Base-by-base conservation (phyloP, 345 rosid species). In the Populus simonii region DNA sequence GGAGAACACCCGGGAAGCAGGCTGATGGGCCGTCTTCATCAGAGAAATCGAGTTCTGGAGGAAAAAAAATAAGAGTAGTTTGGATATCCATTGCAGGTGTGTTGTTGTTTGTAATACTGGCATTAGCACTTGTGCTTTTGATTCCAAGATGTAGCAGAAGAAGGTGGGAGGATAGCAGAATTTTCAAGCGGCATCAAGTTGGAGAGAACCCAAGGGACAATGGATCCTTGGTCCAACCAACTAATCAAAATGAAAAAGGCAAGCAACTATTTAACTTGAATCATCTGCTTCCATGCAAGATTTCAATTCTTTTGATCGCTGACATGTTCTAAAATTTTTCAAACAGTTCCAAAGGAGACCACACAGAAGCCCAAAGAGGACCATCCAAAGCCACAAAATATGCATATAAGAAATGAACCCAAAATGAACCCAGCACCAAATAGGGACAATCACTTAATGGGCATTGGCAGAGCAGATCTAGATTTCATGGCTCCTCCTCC, bases 11-110 rank as follows among this genome's bases (percentile, higher is more conserved):
- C 57, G 86, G 87, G 66, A 90, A 81, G 77, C 88, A 78, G 77
- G 86, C 93, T 66, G 89, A 86, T 39, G 94, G 90, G 68, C 92
- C 95, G 22, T 72, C 98, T 84, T 75, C 89, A 10, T 35, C 89
- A 27, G 85, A 80, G 74, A 86, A 81, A 65, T 83, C 96, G 8
- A 87, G 65, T 74, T 77, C 92, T 68, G 82, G 78, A 71, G 85
- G 71, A 66, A 85, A 83, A 74, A 89, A 81, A 74, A 96, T 89
- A 80, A 89, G 74, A 81, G 80, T 89, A 57, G 90, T 92, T 75
- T 89, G 92, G 92, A 89, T 96, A 88, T 84, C 90, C 78, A 89
- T 96, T 77, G 98, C 92, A 27, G 89, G 85, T 7, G 88, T 87
- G 36, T 62, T 96, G 67, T 73, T 84, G 69, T 85, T 89, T 81